phyloP scores from a whole-genome alignment of 192 early-diverging fungal genomes.

The Entomortierella beljakovae region DNA sequence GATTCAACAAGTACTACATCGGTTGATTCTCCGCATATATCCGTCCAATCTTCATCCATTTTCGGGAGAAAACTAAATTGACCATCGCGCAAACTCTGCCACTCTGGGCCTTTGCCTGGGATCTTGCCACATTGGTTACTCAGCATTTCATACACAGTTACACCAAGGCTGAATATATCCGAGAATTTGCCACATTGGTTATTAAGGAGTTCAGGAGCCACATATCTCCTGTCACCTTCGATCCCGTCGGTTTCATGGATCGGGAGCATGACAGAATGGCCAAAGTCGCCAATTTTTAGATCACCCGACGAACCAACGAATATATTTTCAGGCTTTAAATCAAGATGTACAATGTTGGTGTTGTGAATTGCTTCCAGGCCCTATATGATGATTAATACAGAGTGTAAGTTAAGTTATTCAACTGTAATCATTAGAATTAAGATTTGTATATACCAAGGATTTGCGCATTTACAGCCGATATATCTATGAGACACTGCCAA shows the following conservation, averaged over 20 bases:
- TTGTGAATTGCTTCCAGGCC: conserved; percentile 3
- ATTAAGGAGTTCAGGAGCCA: conserved; percentile 3
- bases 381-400: not conserved
- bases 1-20: not conserved
- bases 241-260: conserved; percentile 3
- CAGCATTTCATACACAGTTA: conserved; percentile 2
- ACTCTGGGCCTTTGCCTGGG: not conserved
- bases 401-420: not conserved
- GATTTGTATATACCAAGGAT: too few relatives aligned
- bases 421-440: too few relatives aligned
- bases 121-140: conserved; percentile 7
- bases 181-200: not conserved
- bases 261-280: conserved; percentile 1
- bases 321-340: conserved; percentile 5
- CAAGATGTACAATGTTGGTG: not conserved
- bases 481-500: not conserved
- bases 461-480: not conserved
- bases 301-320: not conserved
- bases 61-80: not conserved
- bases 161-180: conserved; percentile 7
- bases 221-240: not conserved
- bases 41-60: not conserved
- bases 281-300: conserved; percentile 7
- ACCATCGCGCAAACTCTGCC: not conserved
- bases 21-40: too few relatives aligned